Conservation (phyloP, 2,329 filamentous ascomycete genomes). For the Juglanconis oblonga region DNA sequence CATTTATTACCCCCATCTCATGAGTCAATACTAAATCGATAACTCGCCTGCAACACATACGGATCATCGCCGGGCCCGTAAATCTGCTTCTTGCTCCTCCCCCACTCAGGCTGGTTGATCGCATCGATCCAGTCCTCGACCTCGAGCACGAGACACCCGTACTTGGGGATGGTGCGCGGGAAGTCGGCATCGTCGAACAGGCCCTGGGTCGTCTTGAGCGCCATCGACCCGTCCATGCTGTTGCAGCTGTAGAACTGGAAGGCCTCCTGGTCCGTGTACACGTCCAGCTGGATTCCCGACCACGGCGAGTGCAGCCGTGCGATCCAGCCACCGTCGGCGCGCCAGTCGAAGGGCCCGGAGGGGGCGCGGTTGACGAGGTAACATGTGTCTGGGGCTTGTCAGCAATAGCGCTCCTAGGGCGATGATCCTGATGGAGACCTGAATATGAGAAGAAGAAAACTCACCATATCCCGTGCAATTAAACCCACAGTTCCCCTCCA, state of each 20-base stretch:
- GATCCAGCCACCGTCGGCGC: conserved; percentile 49
- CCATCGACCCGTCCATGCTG: conserved; percentile 67
- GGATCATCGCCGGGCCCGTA: conserved; percentile 57
- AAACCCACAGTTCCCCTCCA: conserved; percentile 72
- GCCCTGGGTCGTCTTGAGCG: conserved; percentile 70
- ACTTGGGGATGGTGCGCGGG: conserved; percentile 64
- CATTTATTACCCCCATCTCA: conserved; percentile 58
- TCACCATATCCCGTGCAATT: conserved; percentile 83
- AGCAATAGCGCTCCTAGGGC: background rate
- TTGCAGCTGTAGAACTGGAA: conserved; percentile 87
- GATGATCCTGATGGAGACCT: background rate
- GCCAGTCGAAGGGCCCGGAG: conserved; percentile 62
- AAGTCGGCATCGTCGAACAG: conserved; percentile 51
- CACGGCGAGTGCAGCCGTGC: conserved; percentile 68
- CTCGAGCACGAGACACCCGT: conserved; percentile 87
- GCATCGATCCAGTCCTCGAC: conserved; percentile 92
- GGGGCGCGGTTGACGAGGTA: conserved; percentile 64
- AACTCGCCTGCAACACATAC: conserved; percentile 61
- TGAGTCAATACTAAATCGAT: conserved; percentile 54
- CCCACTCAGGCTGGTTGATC: conserved; percentile 91
- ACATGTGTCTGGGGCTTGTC: conserved; percentile 53
- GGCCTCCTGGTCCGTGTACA: conserved; percentile 80
- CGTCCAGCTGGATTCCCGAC: conserved; percentile 80
- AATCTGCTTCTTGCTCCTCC: conserved; percentile 59
- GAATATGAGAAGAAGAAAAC: conserved; percentile 18